phyloP scores from a whole-genome alignment of 2,329 filamentous ascomycete species.

The Pyrenochaeta sp. region DNA sequence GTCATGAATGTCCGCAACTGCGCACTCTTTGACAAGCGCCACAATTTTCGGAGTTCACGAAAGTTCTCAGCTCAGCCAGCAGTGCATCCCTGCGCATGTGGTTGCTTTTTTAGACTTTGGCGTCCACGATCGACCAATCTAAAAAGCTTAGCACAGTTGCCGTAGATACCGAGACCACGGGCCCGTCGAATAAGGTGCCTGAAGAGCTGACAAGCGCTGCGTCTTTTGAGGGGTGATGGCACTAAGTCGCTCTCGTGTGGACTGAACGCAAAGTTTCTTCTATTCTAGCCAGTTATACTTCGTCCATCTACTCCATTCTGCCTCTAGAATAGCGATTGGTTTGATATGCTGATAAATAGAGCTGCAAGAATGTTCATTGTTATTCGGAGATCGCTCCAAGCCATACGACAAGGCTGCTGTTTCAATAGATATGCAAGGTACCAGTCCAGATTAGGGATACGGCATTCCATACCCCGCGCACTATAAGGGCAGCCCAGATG shows the following conservation, averaged over 20 bases:
- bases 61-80: conserved; percentile 24
- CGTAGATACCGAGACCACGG: conserved; percentile 6
- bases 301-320: not conserved
- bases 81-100: conserved; percentile 14
- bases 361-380: not conserved
- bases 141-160: conserved; percentile 10
- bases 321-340: not conserved
- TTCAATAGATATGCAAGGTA: not conserved
- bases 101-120: conserved; percentile 11
- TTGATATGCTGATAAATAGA: not conserved
- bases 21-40: not conserved
- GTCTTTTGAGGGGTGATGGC: not conserved
- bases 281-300: not conserved
- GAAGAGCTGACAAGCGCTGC: conserved; percentile 3
- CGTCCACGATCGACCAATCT: conserved; percentile 6
- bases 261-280: no score
- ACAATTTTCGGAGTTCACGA: conserved; percentile 18
- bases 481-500: not conserved
- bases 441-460: not conserved
- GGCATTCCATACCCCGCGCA: not conserved
- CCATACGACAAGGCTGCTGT: not conserved
- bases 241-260: no score
- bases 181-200: conserved; percentile 5
- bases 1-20: not conserved
- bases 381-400: not conserved